phyloP scores from a whole-genome alignment of 2,329 filamentous ascomycete genomes.

The Colletotrichum sp. region DNA sequence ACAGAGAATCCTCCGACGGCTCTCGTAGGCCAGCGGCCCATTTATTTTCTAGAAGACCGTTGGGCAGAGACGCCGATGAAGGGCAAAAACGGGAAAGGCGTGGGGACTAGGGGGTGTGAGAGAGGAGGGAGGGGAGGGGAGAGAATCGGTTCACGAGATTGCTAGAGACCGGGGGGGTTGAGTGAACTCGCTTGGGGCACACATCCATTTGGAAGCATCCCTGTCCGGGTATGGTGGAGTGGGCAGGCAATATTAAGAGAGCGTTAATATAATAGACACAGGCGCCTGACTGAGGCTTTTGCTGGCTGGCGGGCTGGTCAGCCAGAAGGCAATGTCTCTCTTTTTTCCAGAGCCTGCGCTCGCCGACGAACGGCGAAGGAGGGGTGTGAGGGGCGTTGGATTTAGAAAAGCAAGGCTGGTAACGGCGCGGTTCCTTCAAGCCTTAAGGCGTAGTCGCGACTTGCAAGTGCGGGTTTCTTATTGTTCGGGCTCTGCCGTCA shows the following conservation, averaged over 20 bases:
- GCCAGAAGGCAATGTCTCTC: slow-evolving; percentile 12
- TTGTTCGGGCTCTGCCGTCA: slow-evolving; percentile 14
- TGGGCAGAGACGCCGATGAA: slow-evolving; percentile 46
- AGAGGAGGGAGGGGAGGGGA: slow-evolving; percentile 23
- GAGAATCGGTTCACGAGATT: slow-evolving; percentile 54
- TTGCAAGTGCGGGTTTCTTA: neutral
- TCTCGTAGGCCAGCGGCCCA: slow-evolving; percentile 43
- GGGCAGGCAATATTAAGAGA: slow-evolving; percentile 20
- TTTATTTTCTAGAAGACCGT: slow-evolving; percentile 52
- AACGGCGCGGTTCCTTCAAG: slow-evolving; percentile 16
- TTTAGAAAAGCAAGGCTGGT: slow-evolving; percentile 2
- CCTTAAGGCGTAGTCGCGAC: neutral
- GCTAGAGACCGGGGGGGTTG: slow-evolving; percentile 37
- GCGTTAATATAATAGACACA: slow-evolving; percentile 23
- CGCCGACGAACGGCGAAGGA: neutral
- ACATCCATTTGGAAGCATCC: slow-evolving; percentile 14
- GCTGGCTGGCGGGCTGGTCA: slow-evolving; percentile 11
- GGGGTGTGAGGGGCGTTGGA: neutral
- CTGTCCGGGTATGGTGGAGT: slow-evolving; percentile 20
- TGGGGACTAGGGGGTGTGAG: slow-evolving; percentile 27
- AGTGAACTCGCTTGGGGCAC: slow-evolving; percentile 38
- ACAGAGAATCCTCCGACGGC: slow-evolving; percentile 51
- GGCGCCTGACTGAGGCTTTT: slow-evolving; percentile 21
- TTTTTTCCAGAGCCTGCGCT: neutral
- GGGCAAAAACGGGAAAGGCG: slow-evolving; percentile 44